Conservation (phyloP, 345 rosid genomes). For the Lepidium aucheri region DNA sequence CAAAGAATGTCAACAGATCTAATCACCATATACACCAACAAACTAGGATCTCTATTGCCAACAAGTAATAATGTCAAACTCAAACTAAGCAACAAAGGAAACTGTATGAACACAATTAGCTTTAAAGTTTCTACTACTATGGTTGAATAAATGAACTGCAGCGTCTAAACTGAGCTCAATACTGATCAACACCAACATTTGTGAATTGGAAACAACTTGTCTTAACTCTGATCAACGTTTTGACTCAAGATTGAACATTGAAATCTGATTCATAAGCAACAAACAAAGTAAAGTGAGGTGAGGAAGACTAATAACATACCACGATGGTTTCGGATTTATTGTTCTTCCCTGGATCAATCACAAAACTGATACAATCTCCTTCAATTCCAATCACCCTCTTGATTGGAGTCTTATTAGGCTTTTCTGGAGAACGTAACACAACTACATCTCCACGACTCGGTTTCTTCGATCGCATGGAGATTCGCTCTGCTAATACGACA, state of each 20-base stretch:
- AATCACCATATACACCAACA: background rate
- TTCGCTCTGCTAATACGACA: slow-evolving; percentile 44
- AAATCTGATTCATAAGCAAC: background rate
- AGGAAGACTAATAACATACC: slow-evolving; percentile 29
- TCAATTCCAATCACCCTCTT: slow-evolving; percentile 61
- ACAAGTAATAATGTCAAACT: background rate
- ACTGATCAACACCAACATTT: background rate
- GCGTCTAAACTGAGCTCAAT: background rate
- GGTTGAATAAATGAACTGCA: background rate
- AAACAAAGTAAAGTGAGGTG: background rate
- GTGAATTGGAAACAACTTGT: background rate
- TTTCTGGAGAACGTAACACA: slow-evolving; percentile 46
- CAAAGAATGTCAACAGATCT: background rate
- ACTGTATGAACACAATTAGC: background rate
- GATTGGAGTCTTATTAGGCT: slow-evolving; percentile 36
- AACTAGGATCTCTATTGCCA: background rate
- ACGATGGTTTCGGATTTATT: slow-evolving; percentile 31
- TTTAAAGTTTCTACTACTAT: background rate
- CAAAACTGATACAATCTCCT: slow-evolving; percentile 49
- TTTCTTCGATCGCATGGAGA: slow-evolving; percentile 37
- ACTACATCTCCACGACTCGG: slow-evolving; percentile 60
- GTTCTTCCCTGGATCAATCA: slow-evolving; percentile 37
- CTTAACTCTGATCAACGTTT: background rate
- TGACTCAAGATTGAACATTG: background rate
- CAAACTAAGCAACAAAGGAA: background rate